Evolutionary conservation across 495 filamentous ascomycete genomes (phyloP).

Genomic region (Astrocystis sublimbata): DNA sequence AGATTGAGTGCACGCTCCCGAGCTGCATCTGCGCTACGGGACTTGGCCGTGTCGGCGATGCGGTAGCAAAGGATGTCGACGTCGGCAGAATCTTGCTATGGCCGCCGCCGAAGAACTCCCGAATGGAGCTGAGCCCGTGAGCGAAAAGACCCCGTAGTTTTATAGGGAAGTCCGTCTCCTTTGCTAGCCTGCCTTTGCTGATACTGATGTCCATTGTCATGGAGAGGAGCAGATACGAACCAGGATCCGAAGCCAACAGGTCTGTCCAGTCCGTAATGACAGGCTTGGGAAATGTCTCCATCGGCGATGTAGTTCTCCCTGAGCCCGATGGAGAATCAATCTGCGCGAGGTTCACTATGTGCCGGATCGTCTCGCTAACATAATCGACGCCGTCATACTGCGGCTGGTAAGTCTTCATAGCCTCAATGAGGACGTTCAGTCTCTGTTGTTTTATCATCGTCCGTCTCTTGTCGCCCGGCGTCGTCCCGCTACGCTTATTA

Average conservation of each 20-base stretch:
- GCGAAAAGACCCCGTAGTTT: conserved; percentile 34
- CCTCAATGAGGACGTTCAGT: conserved; percentile 41
- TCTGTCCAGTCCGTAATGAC: conserved; percentile 37
- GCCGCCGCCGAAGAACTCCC: conserved; percentile 22
- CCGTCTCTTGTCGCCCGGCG: conserved; percentile 21
- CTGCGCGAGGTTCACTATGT: conserved; percentile 36
- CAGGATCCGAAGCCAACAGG: conserved; percentile 32
- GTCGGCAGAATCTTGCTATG: background rate
- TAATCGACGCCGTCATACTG: conserved; percentile 40
- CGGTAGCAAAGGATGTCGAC: background rate
- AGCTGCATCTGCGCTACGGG: conserved; percentile 21
- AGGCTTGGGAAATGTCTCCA: conserved; percentile 10
- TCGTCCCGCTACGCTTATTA: conserved; percentile 22
- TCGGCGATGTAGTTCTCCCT: conserved; percentile 7
- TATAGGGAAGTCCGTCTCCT: conserved; percentile 36
- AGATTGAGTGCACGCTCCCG: conserved; percentile 30
- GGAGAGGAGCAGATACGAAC: conserved; percentile 34
- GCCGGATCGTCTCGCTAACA: conserved; percentile 36
- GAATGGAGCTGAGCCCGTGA: conserved; percentile 32
- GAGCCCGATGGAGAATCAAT: conserved; percentile 24
- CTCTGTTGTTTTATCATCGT: conserved; percentile 34
- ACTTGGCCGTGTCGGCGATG: conserved; percentile 9
- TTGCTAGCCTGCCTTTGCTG: conserved; percentile 33
- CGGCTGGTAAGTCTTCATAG: conserved; percentile 39
- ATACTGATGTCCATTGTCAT: conserved; percentile 39